Evolutionary conservation across 768 basidiomycete genomes (phyloP).

Genomic region (Mycena venus): DNA sequence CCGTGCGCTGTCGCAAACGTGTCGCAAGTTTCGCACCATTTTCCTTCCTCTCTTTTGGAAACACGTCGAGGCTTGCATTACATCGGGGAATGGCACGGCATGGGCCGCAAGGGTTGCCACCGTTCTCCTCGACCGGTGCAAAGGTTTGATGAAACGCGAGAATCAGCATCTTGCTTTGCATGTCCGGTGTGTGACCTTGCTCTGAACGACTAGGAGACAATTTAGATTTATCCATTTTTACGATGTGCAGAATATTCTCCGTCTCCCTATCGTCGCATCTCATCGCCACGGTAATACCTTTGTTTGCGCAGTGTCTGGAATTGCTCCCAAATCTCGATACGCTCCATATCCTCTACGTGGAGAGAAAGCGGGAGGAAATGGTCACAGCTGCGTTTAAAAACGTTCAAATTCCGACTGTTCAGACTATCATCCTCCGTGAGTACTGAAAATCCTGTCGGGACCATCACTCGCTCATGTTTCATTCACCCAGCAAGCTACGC

Average conservation of each 20-base stretch:
- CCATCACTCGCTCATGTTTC: not conserved
- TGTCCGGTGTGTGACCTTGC: slow-evolving; percentile 37
- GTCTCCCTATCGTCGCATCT: slow-evolving; percentile 8
- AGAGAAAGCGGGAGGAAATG: not conserved
- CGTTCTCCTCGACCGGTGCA: slow-evolving; percentile 41
- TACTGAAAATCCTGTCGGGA: not conserved
- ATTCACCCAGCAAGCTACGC: not conserved
- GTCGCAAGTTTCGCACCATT: slow-evolving; percentile 39
- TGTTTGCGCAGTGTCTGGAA: slow-evolving; percentile 15
- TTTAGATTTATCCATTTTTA: not conserved
- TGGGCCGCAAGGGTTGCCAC: slow-evolving; percentile 43
- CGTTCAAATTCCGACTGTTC: not conserved
- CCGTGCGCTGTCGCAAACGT: slow-evolving; percentile 52
- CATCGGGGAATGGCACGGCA: slow-evolving; percentile 22
- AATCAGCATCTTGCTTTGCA: slow-evolving; percentile 37
- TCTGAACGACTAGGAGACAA: no score
- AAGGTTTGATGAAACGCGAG: slow-evolving; percentile 34
- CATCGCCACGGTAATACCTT: not conserved
- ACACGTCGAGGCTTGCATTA: slow-evolving; percentile 46
- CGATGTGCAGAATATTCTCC: slow-evolving; percentile 7
- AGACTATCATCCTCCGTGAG: slow-evolving; percentile 15
- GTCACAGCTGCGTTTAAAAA: not conserved
- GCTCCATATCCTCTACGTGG: slow-evolving; percentile 5
- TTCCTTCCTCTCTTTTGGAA: slow-evolving; percentile 49
- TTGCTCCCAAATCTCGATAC: slow-evolving; percentile 19